These are phyloP conservation scores for Fusarium clavum DNA, from an alignment of 2,329 filamentous ascomycete species.

Conservation along the genomic window DNA sequence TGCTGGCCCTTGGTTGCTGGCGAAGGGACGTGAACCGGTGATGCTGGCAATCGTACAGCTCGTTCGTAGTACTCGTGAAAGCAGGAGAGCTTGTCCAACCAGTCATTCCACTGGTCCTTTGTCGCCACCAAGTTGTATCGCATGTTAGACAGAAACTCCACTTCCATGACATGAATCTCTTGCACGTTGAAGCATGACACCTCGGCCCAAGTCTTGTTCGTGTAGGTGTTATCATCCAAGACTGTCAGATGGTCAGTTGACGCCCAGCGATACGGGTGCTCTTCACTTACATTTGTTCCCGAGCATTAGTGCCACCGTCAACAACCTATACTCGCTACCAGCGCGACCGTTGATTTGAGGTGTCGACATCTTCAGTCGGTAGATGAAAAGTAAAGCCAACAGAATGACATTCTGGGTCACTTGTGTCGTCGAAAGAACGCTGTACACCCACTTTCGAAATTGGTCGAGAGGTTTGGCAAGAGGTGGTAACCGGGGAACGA, in stretches of 20 bases:
- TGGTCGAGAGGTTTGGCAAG: slow-evolving; percentile 81
- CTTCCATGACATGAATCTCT: slow-evolving; percentile 99
- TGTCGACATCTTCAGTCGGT: slow-evolving; percentile 90
- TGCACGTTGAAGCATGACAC: slow-evolving; percentile 93
- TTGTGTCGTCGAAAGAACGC: slow-evolving; percentile 91
- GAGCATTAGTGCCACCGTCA: slow-evolving; percentile 96
- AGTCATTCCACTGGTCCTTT: slow-evolving; percentile 85
- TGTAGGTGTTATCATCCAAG: slow-evolving; percentile 98
- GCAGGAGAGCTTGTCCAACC: slow-evolving; percentile 84
- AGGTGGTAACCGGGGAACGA: slow-evolving; percentile 67
- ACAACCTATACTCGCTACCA: slow-evolving; percentile 90
- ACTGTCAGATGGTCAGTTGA: slow-evolving; percentile 62
- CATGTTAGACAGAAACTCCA: slow-evolving; percentile 99
- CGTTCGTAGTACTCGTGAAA: slow-evolving; percentile 87
- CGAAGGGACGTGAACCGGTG: slow-evolving; percentile 57
- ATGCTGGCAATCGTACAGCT: slow-evolving; percentile 63
- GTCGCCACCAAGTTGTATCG: slow-evolving; percentile 92
- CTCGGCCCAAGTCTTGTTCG: slow-evolving; percentile 99
- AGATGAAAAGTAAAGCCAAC: slow-evolving; percentile 90
- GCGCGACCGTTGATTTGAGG: slow-evolving; percentile 89
- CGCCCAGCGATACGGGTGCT: not conserved
- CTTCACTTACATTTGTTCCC: slow-evolving; percentile 87
- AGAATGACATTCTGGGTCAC: slow-evolving; percentile 96
- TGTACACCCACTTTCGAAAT: slow-evolving; percentile 94
- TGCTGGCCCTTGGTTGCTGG: slow-evolving; percentile 54